Evolutionary conservation across 2,329 filamentous ascomycete genomes (phyloP).

Genomic region (Cladorrhinum sp.): DNA sequence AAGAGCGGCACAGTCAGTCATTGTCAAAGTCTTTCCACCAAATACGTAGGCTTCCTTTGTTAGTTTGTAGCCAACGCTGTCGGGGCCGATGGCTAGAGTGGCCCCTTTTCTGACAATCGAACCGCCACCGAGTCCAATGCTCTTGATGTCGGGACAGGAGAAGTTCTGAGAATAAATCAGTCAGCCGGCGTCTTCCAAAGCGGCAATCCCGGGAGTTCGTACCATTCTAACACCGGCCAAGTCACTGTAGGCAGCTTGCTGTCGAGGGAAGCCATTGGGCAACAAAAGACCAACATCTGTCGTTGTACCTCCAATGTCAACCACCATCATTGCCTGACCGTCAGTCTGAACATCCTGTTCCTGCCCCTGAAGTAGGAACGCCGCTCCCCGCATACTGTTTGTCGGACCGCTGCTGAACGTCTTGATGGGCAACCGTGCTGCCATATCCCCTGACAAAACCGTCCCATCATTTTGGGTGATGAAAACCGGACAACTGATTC

Average conservation of each 20-base stretch:
- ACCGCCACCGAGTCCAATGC: conserved; percentile 58
- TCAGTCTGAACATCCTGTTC: conserved; percentile 25
- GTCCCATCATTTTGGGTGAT: conserved; percentile 65
- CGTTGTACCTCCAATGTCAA: conserved; percentile 66
- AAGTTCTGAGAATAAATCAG: conserved; percentile 42
- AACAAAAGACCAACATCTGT: conserved; percentile 61
- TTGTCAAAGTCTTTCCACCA: conserved; percentile 53
- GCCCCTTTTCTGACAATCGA: conserved; percentile 47
- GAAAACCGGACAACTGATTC: conserved; percentile 53
- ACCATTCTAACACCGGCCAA: conserved; percentile 58
- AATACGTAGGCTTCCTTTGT: conserved; percentile 54
- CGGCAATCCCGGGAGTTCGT: neutral
- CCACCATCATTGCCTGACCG: conserved; percentile 52
- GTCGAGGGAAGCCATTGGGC: conserved; percentile 60
- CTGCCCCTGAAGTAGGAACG: conserved; percentile 49
- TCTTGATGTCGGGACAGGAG: conserved; percentile 55
- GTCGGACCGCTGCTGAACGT: conserved; percentile 63
- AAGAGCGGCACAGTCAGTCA: conserved; percentile 53
- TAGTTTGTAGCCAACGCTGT: conserved; percentile 59
- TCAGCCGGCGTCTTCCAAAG: neutral
- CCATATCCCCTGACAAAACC: conserved; percentile 51
- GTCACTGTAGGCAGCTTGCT: conserved; percentile 60
- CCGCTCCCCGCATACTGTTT: conserved; percentile 62
- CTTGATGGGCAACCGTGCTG: conserved; percentile 55
- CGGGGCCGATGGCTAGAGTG: conserved; percentile 51